These are phyloP conservation scores for Monosporascus cannonballus DNA, from an alignment of 2,329 filamentous ascomycete species.

Conservation along the genomic window DNA sequence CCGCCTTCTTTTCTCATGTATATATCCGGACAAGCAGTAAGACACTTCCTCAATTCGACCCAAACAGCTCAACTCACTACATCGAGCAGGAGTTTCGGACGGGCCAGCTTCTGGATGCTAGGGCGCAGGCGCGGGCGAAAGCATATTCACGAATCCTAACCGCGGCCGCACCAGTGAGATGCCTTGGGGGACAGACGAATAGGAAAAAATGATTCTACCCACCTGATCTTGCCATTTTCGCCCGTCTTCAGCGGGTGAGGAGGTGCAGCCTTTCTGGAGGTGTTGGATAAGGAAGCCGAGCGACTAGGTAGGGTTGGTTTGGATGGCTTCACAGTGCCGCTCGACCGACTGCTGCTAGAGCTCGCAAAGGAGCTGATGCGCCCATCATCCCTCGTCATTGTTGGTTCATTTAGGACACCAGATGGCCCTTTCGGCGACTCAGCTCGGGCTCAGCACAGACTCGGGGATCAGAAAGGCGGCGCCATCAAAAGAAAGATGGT, in stretches of 20 bases:
- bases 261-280: conserved; percentile 26
- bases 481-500: conserved; percentile 19
- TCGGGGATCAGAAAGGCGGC: conserved; percentile 15
- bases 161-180: background rate
- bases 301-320: conserved; percentile 37
- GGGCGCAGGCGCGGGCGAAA: background rate
- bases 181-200: conserved; percentile 1
- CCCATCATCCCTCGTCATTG: conserved; percentile 64
- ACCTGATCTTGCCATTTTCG: conserved; percentile 43
- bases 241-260: conserved; percentile 51
- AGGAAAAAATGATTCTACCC: conserved; percentile 19
- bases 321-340: conserved; percentile 54
- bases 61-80: background rate
- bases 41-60: background rate
- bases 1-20: background rate
- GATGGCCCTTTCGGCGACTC: background rate
- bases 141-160: background rate
- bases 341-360: conserved; percentile 61
- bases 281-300: conserved; percentile 24
- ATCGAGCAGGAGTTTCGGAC: background rate
- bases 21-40: background rate
- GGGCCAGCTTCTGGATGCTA: background rate
- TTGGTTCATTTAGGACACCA: conserved; percentile 25
- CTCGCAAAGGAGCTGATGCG: conserved; percentile 63
- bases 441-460: background rate